These are phyloP conservation scores for Xylogone sp. DNA, from an alignment of 2,329 filamentous ascomycete species.

Conservation along the genomic window DNA sequence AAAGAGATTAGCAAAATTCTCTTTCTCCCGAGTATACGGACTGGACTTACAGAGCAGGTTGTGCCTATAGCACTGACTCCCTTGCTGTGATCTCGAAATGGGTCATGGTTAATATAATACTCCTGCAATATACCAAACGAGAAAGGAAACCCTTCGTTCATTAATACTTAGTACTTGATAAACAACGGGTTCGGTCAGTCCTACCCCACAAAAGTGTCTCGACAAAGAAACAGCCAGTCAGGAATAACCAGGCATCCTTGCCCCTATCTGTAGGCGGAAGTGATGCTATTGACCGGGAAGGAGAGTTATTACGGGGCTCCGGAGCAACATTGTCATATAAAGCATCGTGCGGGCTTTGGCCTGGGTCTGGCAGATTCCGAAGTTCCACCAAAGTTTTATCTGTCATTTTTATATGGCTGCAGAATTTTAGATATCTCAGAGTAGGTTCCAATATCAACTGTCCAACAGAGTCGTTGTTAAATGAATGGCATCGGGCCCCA, in stretches of 20 bases:
- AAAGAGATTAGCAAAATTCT: background rate
- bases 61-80: constrained; percentile 39
- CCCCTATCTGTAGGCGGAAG: constrained; percentile 43
- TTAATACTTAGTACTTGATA: too few species aligned
- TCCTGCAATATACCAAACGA: constrained; percentile 39
- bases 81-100: constrained; percentile 28
- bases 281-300: constrained; percentile 1
- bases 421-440: too few species aligned
- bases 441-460: too few species aligned
- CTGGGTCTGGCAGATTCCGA: background rate
- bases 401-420: too few species aligned
- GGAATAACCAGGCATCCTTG: constrained; percentile 45
- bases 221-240: constrained; percentile 45
- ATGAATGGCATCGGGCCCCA: too few species aligned
- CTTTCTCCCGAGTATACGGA: too few species aligned
- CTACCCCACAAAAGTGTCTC: constrained; percentile 50
- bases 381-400: background rate
- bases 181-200: too few species aligned
- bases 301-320: background rate
- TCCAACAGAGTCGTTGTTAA: too few species aligned
- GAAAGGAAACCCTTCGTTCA: constrained; percentile 30
- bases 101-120: constrained; percentile 33
- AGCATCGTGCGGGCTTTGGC: background rate
- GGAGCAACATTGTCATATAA: background rate
- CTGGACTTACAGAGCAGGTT: constrained; percentile 22